Conservation (phyloP, 768 basidiomycete genomes). For the Pulveroboletus sp. region DNA sequence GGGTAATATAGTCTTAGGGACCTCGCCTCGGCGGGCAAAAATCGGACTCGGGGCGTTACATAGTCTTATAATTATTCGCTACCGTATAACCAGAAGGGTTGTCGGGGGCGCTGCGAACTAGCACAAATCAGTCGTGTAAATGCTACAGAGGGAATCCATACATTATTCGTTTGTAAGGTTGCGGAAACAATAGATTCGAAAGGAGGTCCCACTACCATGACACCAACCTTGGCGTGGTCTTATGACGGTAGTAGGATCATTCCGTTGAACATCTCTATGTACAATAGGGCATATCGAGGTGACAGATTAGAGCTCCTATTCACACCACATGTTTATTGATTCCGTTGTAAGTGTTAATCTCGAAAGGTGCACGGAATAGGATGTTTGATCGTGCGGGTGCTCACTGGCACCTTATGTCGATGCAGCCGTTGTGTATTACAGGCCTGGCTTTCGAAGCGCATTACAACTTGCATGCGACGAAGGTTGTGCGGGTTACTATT, state of each 20-base stretch:
- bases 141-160: not conserved
- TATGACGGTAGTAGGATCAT: slow-evolving; percentile 7
- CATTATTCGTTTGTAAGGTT: not conserved
- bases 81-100: not conserved
- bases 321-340: not conserved
- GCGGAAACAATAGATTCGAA: slow-evolving; percentile 3
- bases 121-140: slow-evolving; percentile 1
- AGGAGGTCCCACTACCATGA: not conserved
- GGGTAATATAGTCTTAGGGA: slow-evolving; percentile 31
- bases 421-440: too few species aligned
- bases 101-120: not conserved
- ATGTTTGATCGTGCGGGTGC: too few species aligned
- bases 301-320: too few species aligned
- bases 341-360: not conserved
- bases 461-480: too few species aligned
- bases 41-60: too few species aligned
- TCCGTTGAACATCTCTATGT: not conserved
- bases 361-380: not conserved
- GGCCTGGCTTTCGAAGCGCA: too few species aligned
- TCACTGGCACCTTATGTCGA: too few species aligned
- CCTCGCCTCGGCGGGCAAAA: slow-evolving; percentile 12
- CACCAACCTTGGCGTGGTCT: slow-evolving; percentile 4
- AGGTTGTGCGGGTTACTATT: slow-evolving; percentile 11
- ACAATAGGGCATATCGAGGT: slow-evolving; percentile 4
- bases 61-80: slow-evolving; percentile 2